These are phyloP conservation scores for Chrysanthemum seticuspe DNA, from an alignment of 129 eudicot genomes.

Conservation along the genomic window DNA sequence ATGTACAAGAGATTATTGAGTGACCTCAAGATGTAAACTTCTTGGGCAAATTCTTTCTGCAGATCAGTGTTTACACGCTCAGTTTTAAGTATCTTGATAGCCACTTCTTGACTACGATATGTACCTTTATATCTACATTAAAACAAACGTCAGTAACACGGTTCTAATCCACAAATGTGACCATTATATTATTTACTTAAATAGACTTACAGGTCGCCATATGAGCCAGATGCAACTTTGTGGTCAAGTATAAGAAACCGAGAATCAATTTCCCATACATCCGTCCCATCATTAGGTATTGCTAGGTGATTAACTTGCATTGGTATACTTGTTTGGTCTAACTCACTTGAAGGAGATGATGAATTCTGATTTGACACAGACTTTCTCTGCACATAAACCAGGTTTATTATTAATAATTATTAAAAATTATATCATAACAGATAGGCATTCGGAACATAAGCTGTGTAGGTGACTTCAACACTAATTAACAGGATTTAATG, in stretches of 20 bases:
- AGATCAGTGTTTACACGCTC: constrained; percentile 65
- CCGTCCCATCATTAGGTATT: constrained; percentile 89
- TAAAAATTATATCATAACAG: not conserved
- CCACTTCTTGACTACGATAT: constrained; percentile 94
- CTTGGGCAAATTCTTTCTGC: constrained; percentile 97
- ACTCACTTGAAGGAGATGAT: constrained; percentile 52
- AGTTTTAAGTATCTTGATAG: constrained; percentile 61
- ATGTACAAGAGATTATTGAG: constrained; percentile 22
- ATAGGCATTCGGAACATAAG: not conserved
- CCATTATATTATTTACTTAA: not conserved
- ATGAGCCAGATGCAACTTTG: constrained; percentile 93
- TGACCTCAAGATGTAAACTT: constrained; percentile 96
- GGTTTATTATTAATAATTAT: not conserved
- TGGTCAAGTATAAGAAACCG: constrained; percentile 64
- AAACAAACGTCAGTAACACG: constrained; percentile 9
- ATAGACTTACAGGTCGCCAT: constrained; percentile 90
- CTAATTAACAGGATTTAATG: not conserved
- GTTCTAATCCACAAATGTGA: constrained; percentile 11
- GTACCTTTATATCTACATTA: constrained; percentile 86
- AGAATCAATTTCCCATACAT: constrained; percentile 98
- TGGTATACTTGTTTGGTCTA: constrained; percentile 39
- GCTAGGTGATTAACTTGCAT: constrained; percentile 53
- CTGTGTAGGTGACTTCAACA: not conserved
- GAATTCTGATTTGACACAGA: constrained; percentile 58
- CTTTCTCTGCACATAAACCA: constrained; percentile 50